A percentile compares a stretch with the other conserved stretches of the same genome.
These are phyloP conservation scores for Nicotiana undulata DNA, from an alignment of 257 asterid genomes.

Conservation along the genomic window DNA sequence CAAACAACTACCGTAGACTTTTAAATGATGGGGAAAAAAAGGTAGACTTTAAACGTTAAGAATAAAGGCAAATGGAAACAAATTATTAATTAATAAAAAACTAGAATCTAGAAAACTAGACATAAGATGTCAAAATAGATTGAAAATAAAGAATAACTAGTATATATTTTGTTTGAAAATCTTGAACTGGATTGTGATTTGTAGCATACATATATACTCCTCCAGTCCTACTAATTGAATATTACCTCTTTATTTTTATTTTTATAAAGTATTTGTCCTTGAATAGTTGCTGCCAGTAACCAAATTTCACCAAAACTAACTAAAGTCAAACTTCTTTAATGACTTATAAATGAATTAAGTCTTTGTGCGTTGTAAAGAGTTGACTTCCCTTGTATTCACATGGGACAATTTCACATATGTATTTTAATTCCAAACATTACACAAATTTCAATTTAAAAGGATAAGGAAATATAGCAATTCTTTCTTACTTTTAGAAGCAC, in stretches of 20 bases:
- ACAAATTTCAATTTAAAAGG: not conserved
- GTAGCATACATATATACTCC: not conserved
- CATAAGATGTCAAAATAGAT: not conserved
- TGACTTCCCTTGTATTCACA: conserved; percentile 2
- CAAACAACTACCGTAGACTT: too few relatives aligned
- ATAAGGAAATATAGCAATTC: not conserved
- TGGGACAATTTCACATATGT: not conserved
- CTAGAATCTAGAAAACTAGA: not conserved
- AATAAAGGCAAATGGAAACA: not conserved
- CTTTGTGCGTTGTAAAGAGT: not conserved
- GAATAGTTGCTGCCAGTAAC: not conserved
- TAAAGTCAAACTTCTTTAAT: not conserved
- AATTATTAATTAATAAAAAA: not conserved
- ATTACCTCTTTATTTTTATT: not conserved
- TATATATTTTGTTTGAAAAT: not conserved
- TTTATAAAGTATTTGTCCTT: too few relatives aligned
- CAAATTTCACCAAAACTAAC: not conserved
- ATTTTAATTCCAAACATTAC: not conserved
- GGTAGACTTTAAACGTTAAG: too few relatives aligned
- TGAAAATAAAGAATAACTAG: not conserved
- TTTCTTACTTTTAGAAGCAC: not conserved
- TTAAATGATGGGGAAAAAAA: too few relatives aligned
- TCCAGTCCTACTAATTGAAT: not conserved
- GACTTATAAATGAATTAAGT: not conserved
- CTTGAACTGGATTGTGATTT: not conserved